Evolutionary conservation across 169 alveolate species (phyloP), one percentile per base, ranked within the genome.

Genomic region (Theileria equi): DNA sequence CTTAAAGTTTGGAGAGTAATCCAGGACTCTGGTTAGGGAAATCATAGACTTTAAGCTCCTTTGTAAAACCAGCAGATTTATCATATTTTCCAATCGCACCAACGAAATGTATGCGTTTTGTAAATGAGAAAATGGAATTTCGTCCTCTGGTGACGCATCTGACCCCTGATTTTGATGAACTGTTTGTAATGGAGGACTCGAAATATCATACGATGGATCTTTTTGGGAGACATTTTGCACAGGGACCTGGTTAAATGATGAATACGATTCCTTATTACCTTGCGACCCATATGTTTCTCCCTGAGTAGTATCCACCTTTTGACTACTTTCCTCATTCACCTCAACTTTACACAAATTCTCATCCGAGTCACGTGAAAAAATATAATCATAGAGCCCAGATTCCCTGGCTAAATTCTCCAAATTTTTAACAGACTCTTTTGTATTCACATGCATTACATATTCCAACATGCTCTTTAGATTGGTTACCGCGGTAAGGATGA

Each of bases 11-110:
- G n/a, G n/a, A n/a, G n/a, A n/a, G n/a, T n/a, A n/a, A n/a, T n/a
- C n/a, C n/a, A n/a, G n/a, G n/a, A n/a, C n/a, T n/a, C n/a, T n/a
- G n/a, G n/a, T n/a, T 5, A 57, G 67, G 49, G 23, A 25, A 35
- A 57, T 13, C 40, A 57, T 57, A 19, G 67, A 57, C 31, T 40
- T 57, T 28, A 57, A 35, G 10, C 40, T 57, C 29, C 40, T 57
- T 23, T 57, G 67, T n/a, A 57, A 16, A 35, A 57, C 13, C 35
- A 57, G 67, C 7, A 57, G 67, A 41, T 57, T 57, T 16, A 57
- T 57, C 28, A 36, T 36, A 26, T 36, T 57, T 40, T 57, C 67
- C n/a, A n/a, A n/a, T n/a, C n/a, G n/a, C n/a, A n/a, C n/a, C n/a
- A n/a, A n/a, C n/a, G n/a, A n/a, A n/a, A n/a, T n/a, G n/a, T n/a